Conservation (phyloP, 495 filamentous ascomycete genomes). For the Penicillium bovifimosum region DNA sequence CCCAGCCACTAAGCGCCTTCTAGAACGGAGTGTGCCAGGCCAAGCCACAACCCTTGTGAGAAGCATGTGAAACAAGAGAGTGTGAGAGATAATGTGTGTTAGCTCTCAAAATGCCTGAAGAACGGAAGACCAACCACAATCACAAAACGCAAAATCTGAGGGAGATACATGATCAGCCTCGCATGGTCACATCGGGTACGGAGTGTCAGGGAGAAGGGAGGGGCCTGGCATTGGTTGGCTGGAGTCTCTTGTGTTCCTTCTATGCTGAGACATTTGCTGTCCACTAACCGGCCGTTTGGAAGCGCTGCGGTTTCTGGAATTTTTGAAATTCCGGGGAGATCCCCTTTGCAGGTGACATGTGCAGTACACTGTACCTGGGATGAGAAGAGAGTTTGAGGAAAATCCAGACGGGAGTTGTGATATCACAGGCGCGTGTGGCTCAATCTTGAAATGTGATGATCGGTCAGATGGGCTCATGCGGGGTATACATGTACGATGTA, state of each 20-base stretch:
- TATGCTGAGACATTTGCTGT: neutral
- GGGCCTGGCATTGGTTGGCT: neutral
- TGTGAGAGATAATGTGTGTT: neutral
- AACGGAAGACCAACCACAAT: neutral
- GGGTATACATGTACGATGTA: neutral
- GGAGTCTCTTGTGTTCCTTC: neutral
- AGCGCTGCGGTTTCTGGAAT: conserved; percentile 7
- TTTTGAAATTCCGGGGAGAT: conserved; percentile 3
- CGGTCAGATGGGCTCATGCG: conserved; percentile 16
- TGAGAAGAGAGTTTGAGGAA: neutral
- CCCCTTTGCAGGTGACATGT: conserved; percentile 7
- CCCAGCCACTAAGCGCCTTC: conserved; percentile 1
- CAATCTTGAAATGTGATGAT: conserved; percentile 1
- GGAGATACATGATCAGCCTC: conserved; percentile 14
- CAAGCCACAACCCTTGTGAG: neutral
- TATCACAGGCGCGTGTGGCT: conserved; percentile 2
- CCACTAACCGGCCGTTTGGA: conserved; percentile 13
- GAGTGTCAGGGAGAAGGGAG: neutral
- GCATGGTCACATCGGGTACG: conserved; percentile 13
- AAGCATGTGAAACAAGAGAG: neutral
- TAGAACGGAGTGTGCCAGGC: neutral
- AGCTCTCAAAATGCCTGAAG: neutral
- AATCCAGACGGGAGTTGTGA: conserved; percentile 8
- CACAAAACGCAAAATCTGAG: neutral
- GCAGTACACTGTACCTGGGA: neutral